Base-by-base conservation (phyloP, 148 eudicot genomes). In the Cornus suecica region DNA sequence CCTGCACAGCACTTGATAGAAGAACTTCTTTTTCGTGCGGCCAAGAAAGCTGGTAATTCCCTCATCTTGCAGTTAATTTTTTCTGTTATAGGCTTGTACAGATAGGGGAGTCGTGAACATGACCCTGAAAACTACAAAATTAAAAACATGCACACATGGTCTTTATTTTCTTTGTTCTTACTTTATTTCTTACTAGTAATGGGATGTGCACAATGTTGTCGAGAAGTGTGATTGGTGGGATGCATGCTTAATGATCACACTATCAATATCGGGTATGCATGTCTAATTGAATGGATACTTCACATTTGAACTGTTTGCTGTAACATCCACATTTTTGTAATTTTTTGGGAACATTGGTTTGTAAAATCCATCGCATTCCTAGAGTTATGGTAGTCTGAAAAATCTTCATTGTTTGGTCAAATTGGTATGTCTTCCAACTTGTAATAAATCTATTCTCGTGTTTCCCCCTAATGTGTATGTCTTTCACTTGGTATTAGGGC, bases 1-100 rank as follows among this genome's bases (percentile, higher is more conserved):
- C 99, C 99, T 42, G 99, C 99, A 64, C 99, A 96, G 67, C 98
- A 96, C 90, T 83, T 96, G 62, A 96, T 96, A 80, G 98, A 96
- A 84, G 99, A 93, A 87, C 97, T 96, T 80, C 92, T 96, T 66
- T 69, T 85, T 72, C 95, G 99, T 71, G 99, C 99, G 68, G 99
- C 99, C 66, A 96, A 89, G 76, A 96, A 96, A 96, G 99, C 99
- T 72, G 99, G 99, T 96, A 84, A 78, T 65, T 63, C 32, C 30
- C 56, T 73, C 32, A 30, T 30, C 66, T 67, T 63, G 16, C 7
- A 45, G 16, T 52, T 69, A 15, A 15, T 27, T 52, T 51, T 41
- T 64, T 9, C n/a, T 2, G 6, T 61, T 6, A 24, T 41, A 30
- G 34, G 31, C 68, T 23, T 1, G 11, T 37, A 58, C 29, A 60